Conservation (phyloP, 805 yeast species). For the Schwanniomyces yamadae region DNA sequence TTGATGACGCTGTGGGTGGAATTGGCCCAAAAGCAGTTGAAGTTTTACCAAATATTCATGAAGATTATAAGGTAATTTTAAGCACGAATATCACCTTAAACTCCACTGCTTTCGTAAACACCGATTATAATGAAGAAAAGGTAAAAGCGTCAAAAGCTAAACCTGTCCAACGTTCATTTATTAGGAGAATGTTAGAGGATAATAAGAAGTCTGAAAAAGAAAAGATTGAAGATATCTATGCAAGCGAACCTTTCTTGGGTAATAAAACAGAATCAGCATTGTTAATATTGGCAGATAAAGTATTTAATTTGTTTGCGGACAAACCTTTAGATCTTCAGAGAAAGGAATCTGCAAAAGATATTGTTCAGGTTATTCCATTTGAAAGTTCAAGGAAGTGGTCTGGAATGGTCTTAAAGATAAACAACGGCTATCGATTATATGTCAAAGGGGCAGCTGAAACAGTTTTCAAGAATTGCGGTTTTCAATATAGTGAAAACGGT, state of each 20-base stretch:
- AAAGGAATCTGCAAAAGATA: conserved; percentile 18
- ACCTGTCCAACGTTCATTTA: conserved; percentile 29
- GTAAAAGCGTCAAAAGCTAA: conserved; percentile 24
- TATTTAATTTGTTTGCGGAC: conserved; percentile 46
- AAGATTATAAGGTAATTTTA: conserved; percentile 25
- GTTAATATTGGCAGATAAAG: conserved; percentile 61
- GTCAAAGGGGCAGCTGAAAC: conserved; percentile 96
- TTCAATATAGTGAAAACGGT: conserved; percentile 25
- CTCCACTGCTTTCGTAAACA: conserved; percentile 86
- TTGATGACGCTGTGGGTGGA: conserved; percentile 45
- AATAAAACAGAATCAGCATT: conserved; percentile 94
- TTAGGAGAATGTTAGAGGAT: conserved; percentile 23
- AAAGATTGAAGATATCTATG: conserved; percentile 13
- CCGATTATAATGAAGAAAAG: conserved; percentile 36
- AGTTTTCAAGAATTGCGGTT: conserved; percentile 60
- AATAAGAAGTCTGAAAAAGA: conserved; percentile 8
- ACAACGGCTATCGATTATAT: conserved; percentile 56
- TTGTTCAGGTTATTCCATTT: conserved; percentile 80
- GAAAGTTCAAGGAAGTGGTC: conserved; percentile 94
- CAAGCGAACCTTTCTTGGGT: conserved; percentile 71
- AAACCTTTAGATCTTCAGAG: conserved; percentile 45
- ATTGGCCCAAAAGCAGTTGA: conserved; percentile 21
- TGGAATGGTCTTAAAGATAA: conserved; percentile 62
- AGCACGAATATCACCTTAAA: conserved; percentile 67
- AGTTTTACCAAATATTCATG: conserved; percentile 18